phyloP scores from a whole-genome alignment of 2,329 filamentous ascomycete species.

The Paradendryphiella salina region DNA sequence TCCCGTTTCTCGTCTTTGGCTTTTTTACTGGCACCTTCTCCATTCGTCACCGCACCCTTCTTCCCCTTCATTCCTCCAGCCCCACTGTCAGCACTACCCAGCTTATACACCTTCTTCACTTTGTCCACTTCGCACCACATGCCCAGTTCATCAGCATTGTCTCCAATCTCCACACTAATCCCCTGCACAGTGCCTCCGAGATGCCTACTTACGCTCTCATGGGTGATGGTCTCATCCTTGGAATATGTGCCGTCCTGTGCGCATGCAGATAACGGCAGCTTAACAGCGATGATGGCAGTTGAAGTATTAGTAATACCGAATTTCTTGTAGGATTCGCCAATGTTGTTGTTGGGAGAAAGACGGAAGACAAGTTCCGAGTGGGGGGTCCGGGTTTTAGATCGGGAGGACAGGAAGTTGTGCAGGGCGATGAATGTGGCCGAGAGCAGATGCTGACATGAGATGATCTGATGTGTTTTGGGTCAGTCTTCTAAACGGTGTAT shows the following conservation, averaged over 20 bases:
- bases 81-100: slow-evolving; percentile 61
- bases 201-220: slow-evolving; percentile 34
- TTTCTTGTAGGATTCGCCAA: slow-evolving; percentile 85
- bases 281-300: slow-evolving; percentile 75
- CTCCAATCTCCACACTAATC: slow-evolving; percentile 24
- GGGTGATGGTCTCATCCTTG: slow-evolving; percentile 18
- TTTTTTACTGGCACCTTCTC: slow-evolving; percentile 33
- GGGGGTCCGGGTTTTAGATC: slow-evolving; percentile 74
- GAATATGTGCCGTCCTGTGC: not conserved
- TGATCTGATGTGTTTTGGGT: slow-evolving; percentile 54
- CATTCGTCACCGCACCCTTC: slow-evolving; percentile 41
- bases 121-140: slow-evolving; percentile 54
- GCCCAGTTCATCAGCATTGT: slow-evolving; percentile 56
- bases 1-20: slow-evolving; percentile 54
- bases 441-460: slow-evolving; percentile 73
- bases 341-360: slow-evolving; percentile 83
- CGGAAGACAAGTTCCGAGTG: slow-evolving; percentile 86
- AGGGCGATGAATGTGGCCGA: slow-evolving; percentile 78
- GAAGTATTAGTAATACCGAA: slow-evolving; percentile 79
- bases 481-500: not conserved
- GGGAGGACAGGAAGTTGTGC: slow-evolving; percentile 62
- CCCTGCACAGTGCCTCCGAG: slow-evolving; percentile 34
- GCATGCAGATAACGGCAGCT: slow-evolving; percentile 60
- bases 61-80: slow-evolving; percentile 28
- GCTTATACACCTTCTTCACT: slow-evolving; percentile 84